phyloP scores from a whole-genome alignment of 2,329 filamentous ascomycete species.

The Alternaria tenuissima region DNA sequence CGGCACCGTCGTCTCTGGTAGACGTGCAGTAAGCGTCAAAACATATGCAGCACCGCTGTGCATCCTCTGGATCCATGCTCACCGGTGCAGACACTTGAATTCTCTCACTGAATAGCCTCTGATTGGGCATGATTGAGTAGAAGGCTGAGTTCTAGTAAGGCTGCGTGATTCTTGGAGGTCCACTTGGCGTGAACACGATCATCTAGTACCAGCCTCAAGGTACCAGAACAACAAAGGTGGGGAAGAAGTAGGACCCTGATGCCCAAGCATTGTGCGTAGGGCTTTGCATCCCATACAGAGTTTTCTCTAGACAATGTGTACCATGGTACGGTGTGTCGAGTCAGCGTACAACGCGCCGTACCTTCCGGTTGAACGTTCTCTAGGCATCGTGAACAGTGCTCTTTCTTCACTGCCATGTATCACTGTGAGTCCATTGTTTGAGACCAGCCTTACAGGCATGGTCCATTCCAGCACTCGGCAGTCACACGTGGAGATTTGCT shows the following conservation, averaged over 20 bases:
- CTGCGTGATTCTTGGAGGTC: not conserved
- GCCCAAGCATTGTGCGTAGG: not conserved
- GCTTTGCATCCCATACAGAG: slow-evolving; percentile 3
- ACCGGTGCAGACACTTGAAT: slow-evolving; percentile 9
- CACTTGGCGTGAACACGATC: slow-evolving; percentile 7
- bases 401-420: not conserved
- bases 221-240: slow-evolving; percentile 5
- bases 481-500: slow-evolving; percentile 3
- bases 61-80: slow-evolving; percentile 7
- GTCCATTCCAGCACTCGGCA: not conserved
- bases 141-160: slow-evolving; percentile 2
- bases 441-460: not conserved
- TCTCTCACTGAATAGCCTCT: not conserved
- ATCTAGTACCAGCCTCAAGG: slow-evolving; percentile 10
- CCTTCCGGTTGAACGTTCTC: not conserved
- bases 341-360: slow-evolving; percentile 4
- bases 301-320: not conserved
- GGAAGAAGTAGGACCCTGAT: slow-evolving; percentile 7
- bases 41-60: slow-evolving; percentile 22
- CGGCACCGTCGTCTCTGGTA: slow-evolving; percentile 7
- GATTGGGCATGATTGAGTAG: slow-evolving; percentile 7
- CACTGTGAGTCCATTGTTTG: slow-evolving; percentile 1
- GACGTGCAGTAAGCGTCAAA: slow-evolving; percentile 16
- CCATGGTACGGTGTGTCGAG: slow-evolving; percentile 4
- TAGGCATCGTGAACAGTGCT: not conserved